Conservation (phyloP, 1,139 yeast genomes). For the Pichia norvegensis region DNA sequence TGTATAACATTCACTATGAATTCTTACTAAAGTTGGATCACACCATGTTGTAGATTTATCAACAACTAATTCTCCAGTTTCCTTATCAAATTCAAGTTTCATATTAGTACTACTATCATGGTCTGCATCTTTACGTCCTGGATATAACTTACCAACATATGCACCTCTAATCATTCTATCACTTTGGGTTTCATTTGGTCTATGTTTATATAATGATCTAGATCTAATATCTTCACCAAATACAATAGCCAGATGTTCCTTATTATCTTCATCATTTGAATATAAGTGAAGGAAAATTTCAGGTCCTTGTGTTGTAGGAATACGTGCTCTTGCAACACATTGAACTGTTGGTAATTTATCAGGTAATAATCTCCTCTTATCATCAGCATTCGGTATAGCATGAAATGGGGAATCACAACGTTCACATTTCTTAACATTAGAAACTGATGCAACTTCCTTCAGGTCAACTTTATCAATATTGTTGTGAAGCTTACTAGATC, state of each 20-base stretch:
- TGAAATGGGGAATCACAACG: conserved; percentile 10
- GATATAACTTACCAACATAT: conserved; percentile 78
- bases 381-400: conserved; percentile 8
- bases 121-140: conserved; percentile 73
- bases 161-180: conserved; percentile 98
- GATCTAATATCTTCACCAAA: conserved; percentile 91
- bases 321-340: conserved; percentile 87
- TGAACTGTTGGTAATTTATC: conserved; percentile 58
- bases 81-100: conserved; percentile 39
- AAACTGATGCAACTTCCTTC: neutral
- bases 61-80: conserved; percentile 42
- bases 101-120: conserved; percentile 40
- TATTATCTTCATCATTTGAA: conserved; percentile 74
- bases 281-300: conserved; percentile 89
- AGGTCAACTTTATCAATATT: neutral
- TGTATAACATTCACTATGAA: conserved; percentile 96
- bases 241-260: conserved; percentile 95
- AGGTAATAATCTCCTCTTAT: conserved; percentile 31
- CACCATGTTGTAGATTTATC: conserved; percentile 24
- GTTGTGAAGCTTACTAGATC: neutral
- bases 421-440: neutral
- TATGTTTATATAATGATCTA: conserved; percentile 52
- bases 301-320: conserved; percentile 88
- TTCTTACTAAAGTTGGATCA: conserved; percentile 48
- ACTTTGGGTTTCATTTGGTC: conserved; percentile 67